Evolutionary conservation across 257 asterid genomes (phyloP), one percentile per base, ranked within the genome.

Genomic region (Nicotiana sylvestris): DNA sequence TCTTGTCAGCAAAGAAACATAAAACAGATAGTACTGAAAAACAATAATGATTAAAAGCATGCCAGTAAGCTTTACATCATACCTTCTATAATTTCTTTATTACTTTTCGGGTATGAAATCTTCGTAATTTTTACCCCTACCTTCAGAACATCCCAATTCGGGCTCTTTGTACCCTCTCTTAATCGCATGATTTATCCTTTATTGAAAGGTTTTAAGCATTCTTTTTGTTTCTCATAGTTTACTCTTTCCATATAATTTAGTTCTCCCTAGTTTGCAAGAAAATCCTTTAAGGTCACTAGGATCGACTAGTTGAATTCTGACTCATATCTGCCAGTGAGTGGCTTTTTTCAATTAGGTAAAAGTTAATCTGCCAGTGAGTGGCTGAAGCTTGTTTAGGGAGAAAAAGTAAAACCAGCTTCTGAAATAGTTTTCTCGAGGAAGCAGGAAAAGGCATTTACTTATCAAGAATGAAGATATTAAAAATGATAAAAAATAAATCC

Each of bases 371-470:
- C 80, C 46, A 74, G 15, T 51, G 51, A 51, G 43, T 46, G 51
- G 62, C 39, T 74, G 62, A 49, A 74, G 17, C 16, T 51, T 74
- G 64, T 51, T 51, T 33, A 74, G 27, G 15, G 12, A 74, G 49
- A 49, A 25, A 30, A 74, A 49, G 78, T 72, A 12, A 43, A 72
- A 25, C 18, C 21, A 46, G 61, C 25, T 46, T 7, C 78, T 15
- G 21, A 18, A 72, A 72, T 25, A 6, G 25, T 72, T 72, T 72
- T 17, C 80, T 46, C 5, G 21, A 72, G 37, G 79, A 72, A 46
- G 25, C 12, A 74, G 79, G 39, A 74, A 49, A 74, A 49, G 62
- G 64, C 64, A 74, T 51, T 49, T 74, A 49, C 80, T 49, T 74
- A 27, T 74, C 80, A 74, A 17, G 64, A 58, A 58, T 58, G 10